Evolutionary conservation across 2,329 filamentous ascomycete species (phyloP), one percentile per base, ranked within the genome.

Genomic region (Biscogniauxia mediterranea): DNA sequence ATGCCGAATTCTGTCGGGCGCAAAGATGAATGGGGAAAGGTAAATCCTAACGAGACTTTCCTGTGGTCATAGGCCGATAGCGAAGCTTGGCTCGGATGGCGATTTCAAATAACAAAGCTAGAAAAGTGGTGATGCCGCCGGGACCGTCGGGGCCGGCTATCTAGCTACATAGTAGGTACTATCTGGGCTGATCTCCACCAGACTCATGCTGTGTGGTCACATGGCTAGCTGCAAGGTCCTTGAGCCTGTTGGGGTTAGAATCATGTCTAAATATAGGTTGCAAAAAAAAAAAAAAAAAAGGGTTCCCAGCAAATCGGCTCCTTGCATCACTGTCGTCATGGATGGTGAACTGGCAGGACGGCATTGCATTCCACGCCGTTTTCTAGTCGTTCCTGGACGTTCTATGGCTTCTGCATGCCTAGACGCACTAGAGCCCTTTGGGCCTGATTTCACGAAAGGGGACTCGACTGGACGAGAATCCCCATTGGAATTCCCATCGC

Each of bases 241-340:
- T 46, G 38, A 46, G 38, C 38, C 38, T 46, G 11, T 46, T 46
- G 38, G 11, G 38, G 38, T 46, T 46, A 46, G 38, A 46, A 46
- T n/a, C 38, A 58, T 55, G 20, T 58, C 59, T 63, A 65, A 61
- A 54, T 66, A 59, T 66, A 66, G 64, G 54, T 55, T 53, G 38
- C 9, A 11, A 46, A 46, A 38, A 53, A n/a, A n/a, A n/a, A n/a
- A n/a, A n/a, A n/a, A n/a, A n/a, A n/a, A 28, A 23, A 55, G 28
- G 58, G 42, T 55, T 55, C 57, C 57, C 54, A 59, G 57, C 64
- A 59, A 65, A 65, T 65, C 64, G 63, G 61, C 57, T 60, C 38
- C 56, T 53, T 42, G 62, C 54, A 58, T 62, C 26, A 23, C 52
- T 54, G 52, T 54, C 52, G 52, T 54, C 52, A 54, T 54, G 52